These are phyloP conservation scores for Microbotryomycetes sp. DNA, from an alignment of 1,284 basidiomycete species.

Conservation along the genomic window DNA sequence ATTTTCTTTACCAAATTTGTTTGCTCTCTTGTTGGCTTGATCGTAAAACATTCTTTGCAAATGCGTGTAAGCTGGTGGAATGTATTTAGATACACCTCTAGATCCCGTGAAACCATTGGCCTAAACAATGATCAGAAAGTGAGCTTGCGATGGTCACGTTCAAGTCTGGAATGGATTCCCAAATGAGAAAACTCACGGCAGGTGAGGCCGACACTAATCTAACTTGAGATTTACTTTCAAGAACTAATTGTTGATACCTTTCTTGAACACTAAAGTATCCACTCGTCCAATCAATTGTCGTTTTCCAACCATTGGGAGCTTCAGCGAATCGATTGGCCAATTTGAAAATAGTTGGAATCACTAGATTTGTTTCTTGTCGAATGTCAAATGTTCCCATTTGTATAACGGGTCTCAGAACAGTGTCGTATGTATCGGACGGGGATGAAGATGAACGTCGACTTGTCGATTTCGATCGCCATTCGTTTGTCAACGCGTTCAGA, in stretches of 20 bases:
- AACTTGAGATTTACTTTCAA: slow-evolving; percentile 56
- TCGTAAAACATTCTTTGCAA: slow-evolving; percentile 61
- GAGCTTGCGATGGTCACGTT: slow-evolving; percentile 5
- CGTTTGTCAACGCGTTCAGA: neutral
- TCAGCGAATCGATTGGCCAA: slow-evolving; percentile 37
- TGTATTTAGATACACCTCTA: slow-evolving; percentile 77
- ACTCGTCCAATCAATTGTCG: slow-evolving; percentile 64
- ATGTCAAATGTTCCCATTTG: slow-evolving; percentile 44
- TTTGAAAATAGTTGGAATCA: slow-evolving; percentile 51
- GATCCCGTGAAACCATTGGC: slow-evolving; percentile 95
- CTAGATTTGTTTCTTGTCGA: slow-evolving; percentile 41
- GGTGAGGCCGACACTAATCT: slow-evolving; percentile 80
- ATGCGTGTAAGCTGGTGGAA: slow-evolving; percentile 91
- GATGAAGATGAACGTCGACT: slow-evolving; percentile 6
- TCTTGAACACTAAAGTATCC: slow-evolving; percentile 89
- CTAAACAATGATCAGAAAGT: slow-evolving; percentile 46
- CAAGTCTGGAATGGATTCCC: neutral
- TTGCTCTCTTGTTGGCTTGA: slow-evolving; percentile 41
- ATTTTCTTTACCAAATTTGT: slow-evolving; percentile 35
- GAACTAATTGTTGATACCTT: slow-evolving; percentile 69
- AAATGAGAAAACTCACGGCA: slow-evolving; percentile 52
- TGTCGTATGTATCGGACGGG: slow-evolving; percentile 22
- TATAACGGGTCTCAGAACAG: slow-evolving; percentile 41
- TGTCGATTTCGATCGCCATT: slow-evolving; percentile 9
- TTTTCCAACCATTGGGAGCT: slow-evolving; percentile 18